Conservation (phyloP, 2,329 filamentous ascomycete species). For the Acarospora socialis region DNA sequence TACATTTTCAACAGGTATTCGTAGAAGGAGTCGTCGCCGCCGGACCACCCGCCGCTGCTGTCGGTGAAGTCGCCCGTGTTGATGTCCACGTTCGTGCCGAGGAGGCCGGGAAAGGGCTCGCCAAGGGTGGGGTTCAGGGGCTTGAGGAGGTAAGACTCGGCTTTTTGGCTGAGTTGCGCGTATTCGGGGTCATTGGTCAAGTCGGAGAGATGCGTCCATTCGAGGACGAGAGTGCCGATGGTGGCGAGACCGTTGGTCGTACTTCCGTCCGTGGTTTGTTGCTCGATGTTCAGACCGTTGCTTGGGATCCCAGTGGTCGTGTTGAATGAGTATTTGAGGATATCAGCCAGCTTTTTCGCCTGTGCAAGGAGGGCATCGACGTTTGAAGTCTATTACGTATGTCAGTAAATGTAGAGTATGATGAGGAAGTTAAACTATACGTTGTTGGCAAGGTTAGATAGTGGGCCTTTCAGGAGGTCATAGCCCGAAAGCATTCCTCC, state of each 20-base stretch:
- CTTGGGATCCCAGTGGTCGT: conserved; percentile 61
- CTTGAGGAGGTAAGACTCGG: conserved; percentile 53
- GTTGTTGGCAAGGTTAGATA: conserved; percentile 36
- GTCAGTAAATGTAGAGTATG: not conserved
- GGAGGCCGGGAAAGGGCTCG: conserved; percentile 63
- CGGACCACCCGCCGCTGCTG: conserved; percentile 58
- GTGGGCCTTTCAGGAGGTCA: conserved; percentile 53
- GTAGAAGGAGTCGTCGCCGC: conserved; percentile 68
- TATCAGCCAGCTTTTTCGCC: conserved; percentile 53
- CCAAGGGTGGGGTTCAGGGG: conserved; percentile 46
- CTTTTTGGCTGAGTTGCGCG: conserved; percentile 49
- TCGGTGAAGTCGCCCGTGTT: conserved; percentile 53
- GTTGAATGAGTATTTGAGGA: conserved; percentile 63
- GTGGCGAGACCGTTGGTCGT: conserved; percentile 59
- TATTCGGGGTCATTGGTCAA: conserved; percentile 55
- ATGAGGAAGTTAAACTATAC: conserved; percentile 14
- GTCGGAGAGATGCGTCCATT: conserved; percentile 72
- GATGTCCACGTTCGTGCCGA: conserved; percentile 55
- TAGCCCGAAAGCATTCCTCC: conserved; percentile 63
- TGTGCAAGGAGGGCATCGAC: conserved; percentile 52
- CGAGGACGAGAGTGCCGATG: conserved; percentile 62
- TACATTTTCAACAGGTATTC: conserved; percentile 91
- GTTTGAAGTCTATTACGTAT: conserved; percentile 23
- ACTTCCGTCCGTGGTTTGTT: conserved; percentile 35
- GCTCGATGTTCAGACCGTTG: conserved; percentile 50